Base-by-base conservation (phyloP, 2,329 filamentous ascomycete species). In the Ophiobolus disseminans region DNA sequence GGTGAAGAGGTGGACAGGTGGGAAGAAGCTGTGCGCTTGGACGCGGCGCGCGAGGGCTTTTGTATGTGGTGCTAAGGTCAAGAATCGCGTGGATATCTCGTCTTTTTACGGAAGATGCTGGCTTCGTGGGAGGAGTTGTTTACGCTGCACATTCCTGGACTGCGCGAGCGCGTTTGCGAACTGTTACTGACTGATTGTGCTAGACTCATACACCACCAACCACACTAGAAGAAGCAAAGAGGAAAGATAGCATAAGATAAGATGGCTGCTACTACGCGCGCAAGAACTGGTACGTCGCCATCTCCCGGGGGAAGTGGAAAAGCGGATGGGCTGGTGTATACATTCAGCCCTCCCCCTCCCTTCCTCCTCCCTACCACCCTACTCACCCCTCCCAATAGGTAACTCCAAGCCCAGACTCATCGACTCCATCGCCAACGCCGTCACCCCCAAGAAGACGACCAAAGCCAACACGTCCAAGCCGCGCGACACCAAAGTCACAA, bases 391-490 rank as follows among this genome's bases (percentile, higher is more conserved):
- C 23, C 4, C 19, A 14, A 6, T 25, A 53, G 58, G 58, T 23
- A 56, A 58, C 72, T 77, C 78, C 55, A 78, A 76, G 68, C 80
- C 81, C 53, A 79, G 81, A 64, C 71, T 82, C 66, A 77, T 82
- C 65, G 67, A 73, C 50, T 71, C 75, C 35, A 65, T 82, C 62
- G 79, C 82, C 65, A 78, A 78, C 11, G 73, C 70, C 10, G 42
- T 58, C 26, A 54, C 69, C 30, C 60, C 58, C 22, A 78, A 76
- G 68, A 77, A 74, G 65, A 60, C 67, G 5, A 72, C 70, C 60
- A 76, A 73, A 62, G 70, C 74, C 43, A 67, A 66, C 46, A 62
- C 63, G n/a, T 58, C 56, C 13, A 70, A 70, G 57, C 65, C 65
- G 32, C 63, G 69, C 40, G 60, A 70, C 36, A 73, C 72, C 66